Conservation (phyloP, 257 asterid species). For the Nyctanthes arbortristis region DNA sequence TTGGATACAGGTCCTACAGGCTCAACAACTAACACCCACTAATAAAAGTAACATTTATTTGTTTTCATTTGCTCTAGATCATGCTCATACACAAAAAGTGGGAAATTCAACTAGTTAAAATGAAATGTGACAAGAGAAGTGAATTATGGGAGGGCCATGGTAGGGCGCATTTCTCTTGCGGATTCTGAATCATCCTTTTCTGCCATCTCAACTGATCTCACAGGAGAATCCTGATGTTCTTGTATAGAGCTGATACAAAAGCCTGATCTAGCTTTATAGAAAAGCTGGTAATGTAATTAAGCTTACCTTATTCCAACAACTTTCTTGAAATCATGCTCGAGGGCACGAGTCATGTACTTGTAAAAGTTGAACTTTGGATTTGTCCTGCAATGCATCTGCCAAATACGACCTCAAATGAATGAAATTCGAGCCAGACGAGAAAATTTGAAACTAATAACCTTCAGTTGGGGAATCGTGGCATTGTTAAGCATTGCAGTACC, state of each 20-base stretch:
- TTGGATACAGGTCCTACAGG: too few species aligned
- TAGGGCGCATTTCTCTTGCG: background rate
- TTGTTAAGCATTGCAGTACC: constrained; percentile 27
- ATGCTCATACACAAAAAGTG: too few species aligned
- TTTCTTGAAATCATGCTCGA: constrained; percentile 50
- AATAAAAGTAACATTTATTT: too few species aligned
- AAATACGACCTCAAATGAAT: background rate
- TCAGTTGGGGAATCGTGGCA: background rate
- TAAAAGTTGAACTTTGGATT: constrained; percentile 49
- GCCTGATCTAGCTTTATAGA: background rate
- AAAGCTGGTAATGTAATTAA: background rate
- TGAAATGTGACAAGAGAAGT: too few species aligned
- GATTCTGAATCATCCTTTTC: background rate
- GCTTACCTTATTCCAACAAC: constrained; percentile 54
- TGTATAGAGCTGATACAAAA: constrained; percentile 26
- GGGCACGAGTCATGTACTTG: constrained; percentile 51
- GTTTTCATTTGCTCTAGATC: too few species aligned
- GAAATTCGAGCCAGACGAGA: background rate
- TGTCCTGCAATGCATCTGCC: constrained; percentile 38
- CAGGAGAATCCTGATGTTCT: constrained; percentile 21
- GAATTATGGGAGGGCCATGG: background rate
- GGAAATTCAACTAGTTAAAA: too few species aligned
- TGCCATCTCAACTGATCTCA: constrained; percentile 23
- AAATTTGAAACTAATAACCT: background rate
- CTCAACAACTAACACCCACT: too few species aligned